Base-by-base conservation (phyloP, 2,329 filamentous ascomycete genomes). In the Stromatinia cepivora region DNA sequence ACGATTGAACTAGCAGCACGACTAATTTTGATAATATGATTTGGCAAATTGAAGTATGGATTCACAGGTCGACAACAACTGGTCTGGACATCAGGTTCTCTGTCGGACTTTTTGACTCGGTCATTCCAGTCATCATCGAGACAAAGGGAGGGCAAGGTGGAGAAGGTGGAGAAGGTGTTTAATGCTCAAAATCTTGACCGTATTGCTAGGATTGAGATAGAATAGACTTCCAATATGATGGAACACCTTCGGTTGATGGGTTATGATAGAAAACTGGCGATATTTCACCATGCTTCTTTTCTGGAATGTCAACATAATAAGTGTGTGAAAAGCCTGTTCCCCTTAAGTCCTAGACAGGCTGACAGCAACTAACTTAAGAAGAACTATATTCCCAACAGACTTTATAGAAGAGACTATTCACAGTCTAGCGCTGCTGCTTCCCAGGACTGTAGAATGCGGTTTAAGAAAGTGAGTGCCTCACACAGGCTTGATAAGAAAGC, bases 281-380 rank as follows among this genome's bases (percentile, higher is more conserved):
- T 84, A 1, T 84, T 83, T 48, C 79, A 82, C 69, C 78, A 81
- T 67, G 79, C 77, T 0, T 79, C 79, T 25, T 68, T 68, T n/a
- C 39, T 48, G 7, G 57, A 68, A 25, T 53, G 10, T 2, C 66
- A 68, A 28, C 25, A 15, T 10, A 17, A 36, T 22, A n/a, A 22
- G 66, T 63, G 9, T 17, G 22, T 63, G 1, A 28, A 17, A 31
- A 10, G 2, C 17, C 1, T 13, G 7, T 22, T 13, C 2, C 17
- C 25, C 15, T 9, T 3, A 2, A n/a, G 13, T 4, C 7, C 3
- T 13, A 7, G 17, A 2, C 15, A 52, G 31, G 20, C 31, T 4
- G 31, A 31, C 50, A 11, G n/a, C 10, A 42, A 5, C 48, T 65
- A 10, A 42, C 2, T n/a, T 39, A 1, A 22, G 42, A 54, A 59